Percentiles rank a stretch among this genome's conserved stretches.
These are phyloP conservation scores for Fusarium chlamydosporum DNA, from an alignment of 2,329 filamentous ascomycete species.

Conservation along the genomic window DNA sequence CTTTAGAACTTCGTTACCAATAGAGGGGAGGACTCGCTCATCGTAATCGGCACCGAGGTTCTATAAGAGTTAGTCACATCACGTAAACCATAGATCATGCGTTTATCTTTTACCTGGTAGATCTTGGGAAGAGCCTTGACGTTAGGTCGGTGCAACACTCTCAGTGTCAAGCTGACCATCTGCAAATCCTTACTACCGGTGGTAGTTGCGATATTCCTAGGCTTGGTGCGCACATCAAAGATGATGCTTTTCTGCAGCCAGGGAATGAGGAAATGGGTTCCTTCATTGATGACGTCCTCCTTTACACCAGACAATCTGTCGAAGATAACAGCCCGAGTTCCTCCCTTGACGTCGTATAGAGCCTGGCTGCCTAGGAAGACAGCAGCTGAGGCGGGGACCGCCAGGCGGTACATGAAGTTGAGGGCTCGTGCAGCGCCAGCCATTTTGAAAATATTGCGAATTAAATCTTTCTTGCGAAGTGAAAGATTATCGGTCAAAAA, in stretches of 20 bases:
- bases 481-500: conserved; percentile 14
- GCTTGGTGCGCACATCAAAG: conserved; percentile 98
- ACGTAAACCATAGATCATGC: neutral
- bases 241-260: conserved; percentile 96
- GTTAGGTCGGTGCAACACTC: conserved; percentile 94
- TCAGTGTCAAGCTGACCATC: conserved; percentile 98
- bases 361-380: conserved; percentile 79
- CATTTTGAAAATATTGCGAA: conserved; percentile 57
- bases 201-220: conserved; percentile 96
- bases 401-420: conserved; percentile 74
- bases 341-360: conserved; percentile 97
- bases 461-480: conserved; percentile 6
- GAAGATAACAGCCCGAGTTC: conserved; percentile 96
- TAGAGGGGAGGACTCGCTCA: conserved; percentile 96
- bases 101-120: conserved; percentile 80
- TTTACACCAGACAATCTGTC: conserved; percentile 93
- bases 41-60: conserved; percentile 98
- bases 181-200: conserved; percentile 99
- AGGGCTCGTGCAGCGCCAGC: conserved; percentile 71
- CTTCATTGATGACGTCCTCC: conserved; percentile 92
- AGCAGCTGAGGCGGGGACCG: conserved; percentile 80
- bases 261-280: conserved; percentile 94
- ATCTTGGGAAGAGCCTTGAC: conserved; percentile 95
- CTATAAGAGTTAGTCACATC: conserved; percentile 62
- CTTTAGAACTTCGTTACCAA: conserved; percentile 99